These are phyloP conservation scores for Emergomyces pasteurianus DNA, from an alignment of 2,329 filamentous ascomycete genomes.

Conservation along the genomic window DNA sequence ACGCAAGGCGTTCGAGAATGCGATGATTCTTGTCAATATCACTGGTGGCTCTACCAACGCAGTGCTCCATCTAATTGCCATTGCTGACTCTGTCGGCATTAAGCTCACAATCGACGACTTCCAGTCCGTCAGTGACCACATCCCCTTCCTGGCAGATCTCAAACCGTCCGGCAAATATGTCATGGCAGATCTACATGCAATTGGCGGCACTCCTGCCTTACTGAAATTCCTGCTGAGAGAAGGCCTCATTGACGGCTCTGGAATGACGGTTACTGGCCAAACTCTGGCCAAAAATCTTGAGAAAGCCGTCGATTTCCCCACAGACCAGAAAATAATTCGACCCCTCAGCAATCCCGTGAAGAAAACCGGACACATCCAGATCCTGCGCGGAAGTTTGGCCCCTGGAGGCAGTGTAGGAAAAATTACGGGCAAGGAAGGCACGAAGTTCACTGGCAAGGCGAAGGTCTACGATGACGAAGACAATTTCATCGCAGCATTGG, in stretches of 20 bases:
- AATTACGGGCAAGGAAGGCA: constrained; percentile 66
- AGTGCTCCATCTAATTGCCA: constrained; percentile 72
- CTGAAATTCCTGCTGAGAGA: constrained; percentile 48
- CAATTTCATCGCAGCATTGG: constrained; percentile 54
- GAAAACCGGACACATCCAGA: constrained; percentile 59
- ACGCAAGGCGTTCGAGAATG: constrained; percentile 69
- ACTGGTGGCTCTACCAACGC: constrained; percentile 79
- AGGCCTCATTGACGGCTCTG: constrained; percentile 46
- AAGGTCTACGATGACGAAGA: constrained; percentile 61
- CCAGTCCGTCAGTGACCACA: constrained; percentile 67
- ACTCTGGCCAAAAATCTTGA: constrained; percentile 48
- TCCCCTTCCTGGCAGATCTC: constrained; percentile 67
- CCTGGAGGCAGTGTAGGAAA: constrained; percentile 61
- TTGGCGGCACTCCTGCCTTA: constrained; percentile 47
- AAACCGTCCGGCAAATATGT: constrained; percentile 63
- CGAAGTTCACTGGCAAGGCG: constrained; percentile 55
- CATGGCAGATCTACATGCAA: constrained; percentile 45
- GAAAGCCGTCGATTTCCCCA: constrained; percentile 51
- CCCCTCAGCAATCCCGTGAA: constrained; percentile 60
- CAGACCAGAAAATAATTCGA: constrained; percentile 57
- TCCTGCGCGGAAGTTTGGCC: constrained; percentile 56
- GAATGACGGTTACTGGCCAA: constrained; percentile 49
- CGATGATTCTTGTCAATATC: constrained; percentile 72
- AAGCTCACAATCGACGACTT: constrained; percentile 79
- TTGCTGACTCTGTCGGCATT: constrained; percentile 68